phyloP scores from a whole-genome alignment of 2,329 filamentous ascomycete genomes.

The Trichoderma sp. region DNA sequence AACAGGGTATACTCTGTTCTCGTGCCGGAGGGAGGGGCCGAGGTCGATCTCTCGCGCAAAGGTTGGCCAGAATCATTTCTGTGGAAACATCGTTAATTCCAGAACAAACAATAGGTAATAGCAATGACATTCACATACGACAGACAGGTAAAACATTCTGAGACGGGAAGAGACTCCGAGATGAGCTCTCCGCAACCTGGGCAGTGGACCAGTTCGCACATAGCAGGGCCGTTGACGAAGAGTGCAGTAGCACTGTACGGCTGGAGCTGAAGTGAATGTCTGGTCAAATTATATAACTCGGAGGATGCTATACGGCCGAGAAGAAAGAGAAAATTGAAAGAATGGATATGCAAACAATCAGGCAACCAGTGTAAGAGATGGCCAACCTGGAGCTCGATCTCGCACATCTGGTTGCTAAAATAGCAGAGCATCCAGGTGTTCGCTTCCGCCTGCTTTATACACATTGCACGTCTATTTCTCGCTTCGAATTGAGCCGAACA shows the following conservation, averaged over 20 bases:
- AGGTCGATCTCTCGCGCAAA: not conserved
- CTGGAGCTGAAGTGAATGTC: not conserved
- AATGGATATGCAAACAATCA: not conserved
- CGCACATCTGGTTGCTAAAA: not conserved
- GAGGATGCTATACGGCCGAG: not conserved
- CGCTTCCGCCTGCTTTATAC: conserved; percentile 1
- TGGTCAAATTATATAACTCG: not conserved
- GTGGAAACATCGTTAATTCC: not conserved
- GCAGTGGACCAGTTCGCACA: conserved; percentile 22
- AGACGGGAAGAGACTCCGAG: conserved; percentile 20
- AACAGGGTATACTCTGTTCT: not conserved
- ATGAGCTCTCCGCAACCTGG: conserved; percentile 23
- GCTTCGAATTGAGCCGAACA: not conserved
- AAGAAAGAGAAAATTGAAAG: not conserved
- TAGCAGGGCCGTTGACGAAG: not conserved
- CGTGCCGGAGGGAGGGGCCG: not conserved
- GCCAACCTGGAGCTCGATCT: not conserved
- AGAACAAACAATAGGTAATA: rapidly evolving
- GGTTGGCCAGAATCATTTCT: not conserved
- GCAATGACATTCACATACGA: conserved; percentile 7
- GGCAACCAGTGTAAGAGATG: not conserved
- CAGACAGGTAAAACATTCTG: conserved; percentile 25
- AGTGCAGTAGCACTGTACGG: not conserved
- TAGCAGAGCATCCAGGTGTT: not conserved
- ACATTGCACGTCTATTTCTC: not conserved